Evolutionary conservation across 108 stramenopile species (phyloP), one percentile per base, ranked within the genome.

Genomic region (Cyclotella kingstonii): DNA sequence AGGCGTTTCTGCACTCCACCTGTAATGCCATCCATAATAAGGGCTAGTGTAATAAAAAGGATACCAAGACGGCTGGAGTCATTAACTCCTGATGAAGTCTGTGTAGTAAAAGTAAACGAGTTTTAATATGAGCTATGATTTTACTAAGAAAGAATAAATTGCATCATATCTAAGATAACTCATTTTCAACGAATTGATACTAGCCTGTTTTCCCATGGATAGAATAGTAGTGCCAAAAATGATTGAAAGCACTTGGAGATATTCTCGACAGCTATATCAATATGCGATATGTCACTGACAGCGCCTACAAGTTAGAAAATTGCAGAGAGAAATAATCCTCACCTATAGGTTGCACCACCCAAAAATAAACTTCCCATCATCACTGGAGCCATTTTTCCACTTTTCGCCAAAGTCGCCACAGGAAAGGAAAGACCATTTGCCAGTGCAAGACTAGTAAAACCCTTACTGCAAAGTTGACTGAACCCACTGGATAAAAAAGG

Each of bases 371-470:
- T 72, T 0, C 86, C 86, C 10, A 81, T 42, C 91, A 93, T 91
- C 22, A 94, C 95, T 9, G 93, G 95, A 6, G 93, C 91, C 82
- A 95, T 94, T 67, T 96, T 96, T 53, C 89, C 92, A 57, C 74
- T 78, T 68, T 96, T 96, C 17, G 89, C 92, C 29, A 96, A 75
- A 5, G 91, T 88, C n/a, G 87, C 85, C 22, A 95, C 77, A 4
- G 96, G 96, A 77, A 93, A 96, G 39, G 59, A 60, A 43, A 94
- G 63, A 46, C 83, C 83, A 22, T 78, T 76, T 8, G 83, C 81
- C 47, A 94, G 49, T 18, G 85, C 73, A 27, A 83, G 54, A 51
- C 70, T 78, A 15, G 86, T 86, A 30, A 78, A 89, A 12, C 66
- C 74, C 74, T 90, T 94, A 41, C 82, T 71, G 30, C 67, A 77